Percentiles rank a stretch among this genome's conserved stretches.
Evolutionary conservation across 179 eudicot species (phyloP).

Genomic region (Spergularia azorica): DNA sequence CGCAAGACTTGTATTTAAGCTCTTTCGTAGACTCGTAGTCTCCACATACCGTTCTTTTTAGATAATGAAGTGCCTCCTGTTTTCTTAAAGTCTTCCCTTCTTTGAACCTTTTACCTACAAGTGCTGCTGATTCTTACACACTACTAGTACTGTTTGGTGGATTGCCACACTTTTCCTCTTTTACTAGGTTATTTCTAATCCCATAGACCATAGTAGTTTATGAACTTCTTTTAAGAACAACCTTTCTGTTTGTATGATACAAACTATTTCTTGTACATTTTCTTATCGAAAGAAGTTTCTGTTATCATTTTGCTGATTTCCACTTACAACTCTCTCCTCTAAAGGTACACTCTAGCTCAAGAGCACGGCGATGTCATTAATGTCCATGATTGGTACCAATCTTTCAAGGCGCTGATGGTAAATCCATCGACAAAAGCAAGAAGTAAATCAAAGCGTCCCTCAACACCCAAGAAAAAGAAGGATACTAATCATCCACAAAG

Average conservation of each 20-base stretch:
- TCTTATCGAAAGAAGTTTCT: conserved; percentile 6
- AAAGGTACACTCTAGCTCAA: conserved; percentile 80
- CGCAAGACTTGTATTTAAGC: not conserved
- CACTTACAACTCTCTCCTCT: conserved; percentile 8
- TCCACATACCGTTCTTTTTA: not conserved
- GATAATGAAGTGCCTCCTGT: not conserved
- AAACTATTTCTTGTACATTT: not conserved
- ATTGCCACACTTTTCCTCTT: not conserved
- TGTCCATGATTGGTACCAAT: conserved; percentile 88
- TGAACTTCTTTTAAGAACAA: not conserved
- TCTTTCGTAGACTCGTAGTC: not conserved
- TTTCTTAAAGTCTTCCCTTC: not conserved
- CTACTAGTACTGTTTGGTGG: not conserved
- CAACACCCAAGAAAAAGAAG: conserved; percentile 74
- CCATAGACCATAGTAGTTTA: not conserved
- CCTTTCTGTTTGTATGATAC: no score
- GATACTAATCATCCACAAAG: conserved; percentile 30
- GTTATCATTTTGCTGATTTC: not conserved
- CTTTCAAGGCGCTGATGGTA: conserved; percentile 59
- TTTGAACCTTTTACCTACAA: not conserved
- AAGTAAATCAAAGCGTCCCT: conserved; percentile 52
- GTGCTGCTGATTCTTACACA: conserved; percentile 6
- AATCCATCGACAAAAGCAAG: conserved; percentile 38
- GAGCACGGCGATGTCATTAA: conserved; percentile 95
- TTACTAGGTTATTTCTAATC: not conserved